Evolutionary conservation across 306 rosid genomes (phyloP), one percentile per base, ranked within the genome.

Genomic region (Inga oerstediana): DNA sequence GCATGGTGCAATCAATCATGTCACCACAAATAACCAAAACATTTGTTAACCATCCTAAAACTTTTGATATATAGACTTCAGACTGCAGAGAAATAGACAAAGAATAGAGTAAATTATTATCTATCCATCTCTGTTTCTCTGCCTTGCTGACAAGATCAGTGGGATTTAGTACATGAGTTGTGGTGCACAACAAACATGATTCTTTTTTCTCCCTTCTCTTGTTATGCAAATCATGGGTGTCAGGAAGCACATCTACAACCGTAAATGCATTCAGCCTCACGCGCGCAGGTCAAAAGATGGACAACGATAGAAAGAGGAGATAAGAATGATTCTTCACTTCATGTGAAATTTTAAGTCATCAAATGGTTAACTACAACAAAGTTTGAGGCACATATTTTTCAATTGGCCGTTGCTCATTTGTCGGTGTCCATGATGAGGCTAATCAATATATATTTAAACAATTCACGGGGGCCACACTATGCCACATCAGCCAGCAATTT

Each of bases 341-440:
- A 71, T 34, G 52, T 39, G 86, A 78, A 72, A 51, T 30, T 39
- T 72, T 12, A 73, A 71, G 67, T 37, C 75, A 58, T 58, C 52
- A 7, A 62, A 83, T 48, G 24, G 77, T 48, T 14, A 68, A 15
- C 54, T 45, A 75, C 3, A 14, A 27, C 34, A 5, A 49, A 74
- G 8, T 12, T 39, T 4, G 16, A 13, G 46, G 54, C 8, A 7
- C 43, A 4, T 45, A 68, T 44, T 73, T 59, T 59, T 34, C 24
- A 79, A 3, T 49, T 37, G 46, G 48, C 20, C 43, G 7, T 20
- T 39, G 70, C 5, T 20, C 59, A 37, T 41, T 19, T 68, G 65
- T 43, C 49, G 32, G 48, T 65, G 30, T 34, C 71, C 61, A 41
- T 43, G 46, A 75, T 27, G n/a, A 34, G 66, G 66, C 66, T 13